Conservation (phyloP, 257 asterid genomes). For the Penstemon davidsonii region DNA sequence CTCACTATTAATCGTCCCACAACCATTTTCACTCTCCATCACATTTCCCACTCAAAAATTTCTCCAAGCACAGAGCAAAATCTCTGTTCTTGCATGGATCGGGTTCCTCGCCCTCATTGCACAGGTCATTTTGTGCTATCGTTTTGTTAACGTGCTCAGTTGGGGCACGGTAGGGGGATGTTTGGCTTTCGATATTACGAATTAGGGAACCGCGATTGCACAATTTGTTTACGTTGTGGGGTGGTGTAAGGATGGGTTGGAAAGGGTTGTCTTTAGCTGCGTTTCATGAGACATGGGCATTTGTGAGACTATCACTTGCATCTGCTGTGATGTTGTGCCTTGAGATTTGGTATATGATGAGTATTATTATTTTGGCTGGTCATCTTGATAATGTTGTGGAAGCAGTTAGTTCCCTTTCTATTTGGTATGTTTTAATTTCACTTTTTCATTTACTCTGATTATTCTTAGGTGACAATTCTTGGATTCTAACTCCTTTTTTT, state of each 20-base stretch:
- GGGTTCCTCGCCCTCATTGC: constrained; percentile 38
- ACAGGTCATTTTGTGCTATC: constrained; percentile 38
- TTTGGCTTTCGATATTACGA: constrained; percentile 38
- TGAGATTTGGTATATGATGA: too few relatives aligned
- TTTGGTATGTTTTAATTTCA: too few relatives aligned
- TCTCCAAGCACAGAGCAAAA: constrained; percentile 59
- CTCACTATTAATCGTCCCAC: constrained; percentile 39
- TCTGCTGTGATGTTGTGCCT: too few relatives aligned
- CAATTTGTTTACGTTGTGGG: too few relatives aligned
- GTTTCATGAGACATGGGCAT: too few relatives aligned
- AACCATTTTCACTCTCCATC: constrained; percentile 40
- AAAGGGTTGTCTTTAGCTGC: too few relatives aligned
- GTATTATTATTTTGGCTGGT: too few relatives aligned
- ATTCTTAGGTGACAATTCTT: constrained; percentile 35
- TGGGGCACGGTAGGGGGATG: constrained; percentile 51
- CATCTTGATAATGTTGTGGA: too few relatives aligned
- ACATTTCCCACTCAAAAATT: constrained; percentile 46
- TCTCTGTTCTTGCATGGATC: constrained; percentile 39
- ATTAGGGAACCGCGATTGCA: constrained; percentile 33
- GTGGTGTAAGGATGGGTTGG: too few relatives aligned
- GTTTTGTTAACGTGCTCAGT: constrained; percentile 32
- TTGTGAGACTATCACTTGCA: too few relatives aligned
- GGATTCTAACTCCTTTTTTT: constrained; percentile 46
- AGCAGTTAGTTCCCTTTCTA: too few relatives aligned
- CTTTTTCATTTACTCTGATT: constrained; percentile 41